Evolutionary conservation across 345 rosid species (phyloP), one percentile per base, ranked within the genome.

Genomic region (Eucalyptus sp.): DNA sequence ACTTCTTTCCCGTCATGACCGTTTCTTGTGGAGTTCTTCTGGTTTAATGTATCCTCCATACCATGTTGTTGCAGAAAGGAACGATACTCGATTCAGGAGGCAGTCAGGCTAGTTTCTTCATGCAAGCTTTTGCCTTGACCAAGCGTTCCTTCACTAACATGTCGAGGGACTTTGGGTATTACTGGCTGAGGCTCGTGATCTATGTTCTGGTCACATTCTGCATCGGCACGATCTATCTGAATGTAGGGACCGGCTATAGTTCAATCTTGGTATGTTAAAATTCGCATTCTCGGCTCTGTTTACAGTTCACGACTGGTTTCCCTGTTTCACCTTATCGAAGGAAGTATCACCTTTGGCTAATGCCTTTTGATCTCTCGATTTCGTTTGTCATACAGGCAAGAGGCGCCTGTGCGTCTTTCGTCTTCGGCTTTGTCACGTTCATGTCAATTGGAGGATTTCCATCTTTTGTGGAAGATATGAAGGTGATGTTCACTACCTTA

Each of bases 401-500:
- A 31, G 98, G 99, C 49, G 93, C 99, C 50, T 95, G 99, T 86
- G 98, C 98, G 29, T 96, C 99, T 33, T 96, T 97, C 66, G 98
- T 97, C 86, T 96, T 97, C 84, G 99, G 99, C 86, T 97, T 96
- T 90, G 98, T 96, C 80, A 96, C 99, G 46, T 96, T 97, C 91
- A 97, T 96, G 99, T 96, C 99, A 3, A 97, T 97, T 87, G 99
- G 99, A 33, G 99, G 99, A 37, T 96, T 97, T 89, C 99, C 99
- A 93, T 96, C 97, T 17, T 97, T 96, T 87, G 97, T 95, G 16
- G 98, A 97, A 94, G 99, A 97, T 68, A 97, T 97, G 99, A 97
- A 97, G 97, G 99, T 96, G 71, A 91, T 60, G 87, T 56, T 76
- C 43, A 50, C 87, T 46, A 15, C 66, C 49, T 37, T 4, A 10